Conservation (phyloP, 2,329 filamentous ascomycete genomes). For the Stemphylium lycopersici region DNA sequence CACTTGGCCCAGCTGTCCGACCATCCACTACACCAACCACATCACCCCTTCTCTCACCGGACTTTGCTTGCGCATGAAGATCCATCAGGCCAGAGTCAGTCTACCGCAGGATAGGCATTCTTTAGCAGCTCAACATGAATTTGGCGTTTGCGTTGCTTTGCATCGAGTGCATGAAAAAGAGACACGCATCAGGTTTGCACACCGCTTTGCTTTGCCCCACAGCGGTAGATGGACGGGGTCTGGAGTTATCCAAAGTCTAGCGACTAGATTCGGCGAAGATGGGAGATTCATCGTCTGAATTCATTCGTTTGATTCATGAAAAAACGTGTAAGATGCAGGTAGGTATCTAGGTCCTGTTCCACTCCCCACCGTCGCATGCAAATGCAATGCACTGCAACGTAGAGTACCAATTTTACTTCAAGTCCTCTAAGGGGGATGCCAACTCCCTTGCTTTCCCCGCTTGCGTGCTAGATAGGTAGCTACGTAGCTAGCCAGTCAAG, state of each 20-base stretch:
- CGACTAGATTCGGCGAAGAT: too few species aligned
- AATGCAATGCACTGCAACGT: background rate
- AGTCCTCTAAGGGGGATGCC: background rate
- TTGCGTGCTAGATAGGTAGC: too few species aligned
- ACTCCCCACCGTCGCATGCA: too few species aligned
- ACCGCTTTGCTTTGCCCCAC: constrained; percentile 4
- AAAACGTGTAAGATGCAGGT: too few species aligned
- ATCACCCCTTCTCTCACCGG: background rate
- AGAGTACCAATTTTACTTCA: background rate
- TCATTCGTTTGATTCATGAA: too few species aligned
- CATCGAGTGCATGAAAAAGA: constrained; percentile 4
- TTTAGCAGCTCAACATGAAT: constrained; percentile 1
- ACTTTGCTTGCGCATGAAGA: background rate
- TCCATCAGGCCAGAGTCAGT: background rate
- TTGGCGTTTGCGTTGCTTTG: constrained; percentile 6
- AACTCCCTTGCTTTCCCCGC: background rate
- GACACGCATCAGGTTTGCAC: constrained; percentile 7
- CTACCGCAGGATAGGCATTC: background rate
- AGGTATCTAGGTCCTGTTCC: too few species aligned
- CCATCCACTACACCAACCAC: background rate
- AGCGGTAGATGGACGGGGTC: background rate
- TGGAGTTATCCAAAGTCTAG: too few species aligned
- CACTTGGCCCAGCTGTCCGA: background rate
- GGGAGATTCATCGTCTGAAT: too few species aligned
- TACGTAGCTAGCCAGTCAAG: background rate